Base-by-base conservation (phyloP, 2,329 filamentous ascomycete species). In the Didymella glomerata region DNA sequence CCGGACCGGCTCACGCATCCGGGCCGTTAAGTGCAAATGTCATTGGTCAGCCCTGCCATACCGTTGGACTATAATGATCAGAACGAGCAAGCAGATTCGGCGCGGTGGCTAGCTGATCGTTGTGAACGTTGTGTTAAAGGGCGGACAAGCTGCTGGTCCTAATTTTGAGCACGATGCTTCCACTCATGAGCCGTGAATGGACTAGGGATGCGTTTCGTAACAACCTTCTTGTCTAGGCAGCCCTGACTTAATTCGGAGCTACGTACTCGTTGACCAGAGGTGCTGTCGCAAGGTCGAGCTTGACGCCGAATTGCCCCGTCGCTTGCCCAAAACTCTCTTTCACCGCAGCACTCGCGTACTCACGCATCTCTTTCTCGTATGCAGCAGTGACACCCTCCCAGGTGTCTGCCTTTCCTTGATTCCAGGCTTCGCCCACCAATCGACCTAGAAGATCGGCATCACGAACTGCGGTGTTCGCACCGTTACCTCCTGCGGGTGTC, bases 271-370 rank as follows among this genome's bases (percentile, higher is more conserved):
- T 64, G 6, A 70, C 50, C 1, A 53, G 62, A 0, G 62, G 54
- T 14, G 64, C 54, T 3, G 54, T 62, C 16, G 64, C 54, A 40
- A 60, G 38, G 51, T 73, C 68, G 54, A 69, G 63, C 28, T 65
- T 56, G 1, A 60, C 50, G 1, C 64, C 68, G 25, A 69, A 70
- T 14, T 57, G 49, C 5, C 13, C 46, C 9, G 36, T 22, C 7
- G 71, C 68, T 11, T 68, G 63, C 1, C 74, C 77, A 64, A 87
- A 89, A 55, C 86, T 89, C 44, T 72, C 63, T 27, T 73, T 69
- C 11, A 89, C 87, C 2, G 70, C 73, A 53, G 69, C 71, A 40
- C 66, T 72, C 2, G 65, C 76, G 57, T 78, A 76, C 9, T 72
- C 64, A 13, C 75, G 68, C 75, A 78, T 77, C 48, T 72, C 73